Evolutionary conservation across 495 filamentous ascomycete species (phyloP).

Genomic region (Astrothelium macrocarpum): DNA sequence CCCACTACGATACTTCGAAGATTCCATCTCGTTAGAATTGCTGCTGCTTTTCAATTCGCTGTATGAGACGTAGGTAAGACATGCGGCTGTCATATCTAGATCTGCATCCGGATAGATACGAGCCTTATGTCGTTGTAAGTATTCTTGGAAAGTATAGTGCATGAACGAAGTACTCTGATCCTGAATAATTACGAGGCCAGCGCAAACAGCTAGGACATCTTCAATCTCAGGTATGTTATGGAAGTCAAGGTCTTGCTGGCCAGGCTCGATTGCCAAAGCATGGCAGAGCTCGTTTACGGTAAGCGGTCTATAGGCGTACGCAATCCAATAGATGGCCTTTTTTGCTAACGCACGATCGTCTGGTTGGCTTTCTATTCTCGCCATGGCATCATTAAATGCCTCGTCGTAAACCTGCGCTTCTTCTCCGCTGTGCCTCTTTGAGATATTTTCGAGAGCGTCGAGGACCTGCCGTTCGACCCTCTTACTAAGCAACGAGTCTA

Average conservation of each 20-base stretch:
- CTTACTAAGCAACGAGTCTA: conserved; percentile 37
- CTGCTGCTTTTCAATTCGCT: not conserved
- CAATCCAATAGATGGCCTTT: conserved; percentile 39
- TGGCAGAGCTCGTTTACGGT: conserved; percentile 38
- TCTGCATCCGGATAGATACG: conserved; percentile 29
- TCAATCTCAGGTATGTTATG: conserved; percentile 33
- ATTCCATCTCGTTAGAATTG: no score
- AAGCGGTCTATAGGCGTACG: conserved; percentile 34
- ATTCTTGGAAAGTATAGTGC: conserved; percentile 48
- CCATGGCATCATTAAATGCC: conserved; percentile 38
- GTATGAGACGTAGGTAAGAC: not conserved
- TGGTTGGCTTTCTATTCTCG: conserved; percentile 36
- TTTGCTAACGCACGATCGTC: conserved; percentile 27
- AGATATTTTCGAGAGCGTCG: conserved; percentile 29
- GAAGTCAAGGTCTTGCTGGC: conserved; percentile 29
- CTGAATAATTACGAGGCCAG: conserved; percentile 45
- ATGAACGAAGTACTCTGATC: conserved; percentile 39
- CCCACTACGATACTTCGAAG: no score
- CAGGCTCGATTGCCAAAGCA: conserved; percentile 36
- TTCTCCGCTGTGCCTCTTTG: no score
- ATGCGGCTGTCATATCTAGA: not conserved
- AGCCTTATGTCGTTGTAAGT: conserved; percentile 34
- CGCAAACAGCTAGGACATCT: conserved; percentile 40
- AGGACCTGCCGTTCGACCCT: conserved; percentile 26
- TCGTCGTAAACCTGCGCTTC: conserved; percentile 19